Evolutionary conservation across 805 yeast genomes (phyloP).

Genomic region (Cyberlindnera maritima): DNA sequence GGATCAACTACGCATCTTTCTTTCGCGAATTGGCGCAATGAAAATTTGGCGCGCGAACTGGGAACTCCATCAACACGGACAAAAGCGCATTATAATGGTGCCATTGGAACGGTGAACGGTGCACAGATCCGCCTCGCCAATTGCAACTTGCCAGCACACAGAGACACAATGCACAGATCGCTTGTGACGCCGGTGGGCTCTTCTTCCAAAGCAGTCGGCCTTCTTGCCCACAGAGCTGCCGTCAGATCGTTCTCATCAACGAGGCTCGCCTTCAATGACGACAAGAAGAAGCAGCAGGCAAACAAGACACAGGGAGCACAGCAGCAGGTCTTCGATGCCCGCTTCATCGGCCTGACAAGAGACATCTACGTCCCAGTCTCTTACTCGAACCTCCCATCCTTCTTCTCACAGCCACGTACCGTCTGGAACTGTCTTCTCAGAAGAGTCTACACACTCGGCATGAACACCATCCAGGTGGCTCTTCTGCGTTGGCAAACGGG

Average conservation of each 20-base stretch:
- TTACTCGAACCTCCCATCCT: slow-evolving; percentile 41
- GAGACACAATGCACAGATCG: too few relatives aligned
- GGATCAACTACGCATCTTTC: too few relatives aligned
- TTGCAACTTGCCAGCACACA: too few relatives aligned
- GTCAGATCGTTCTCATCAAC: slow-evolving; percentile 9
- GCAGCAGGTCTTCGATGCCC: slow-evolving; percentile 34
- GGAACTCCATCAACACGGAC: too few relatives aligned
- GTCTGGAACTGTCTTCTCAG: slow-evolving; percentile 50
- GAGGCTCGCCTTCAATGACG: not conserved
- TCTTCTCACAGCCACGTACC: slow-evolving; percentile 39
- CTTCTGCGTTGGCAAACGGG: slow-evolving; percentile 67
- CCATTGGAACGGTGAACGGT: too few relatives aligned
- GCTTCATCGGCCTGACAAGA: slow-evolving; percentile 39
- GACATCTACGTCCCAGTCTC: slow-evolving; percentile 53
- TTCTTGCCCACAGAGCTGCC: not conserved
- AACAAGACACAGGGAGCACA: slow-evolving; percentile 17
- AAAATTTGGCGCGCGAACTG: too few relatives aligned
- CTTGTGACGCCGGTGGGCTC: not conserved
- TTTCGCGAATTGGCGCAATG: too few relatives aligned
- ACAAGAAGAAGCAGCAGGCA: too few relatives aligned
- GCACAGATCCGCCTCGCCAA: too few relatives aligned
- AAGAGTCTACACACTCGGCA: slow-evolving; percentile 58
- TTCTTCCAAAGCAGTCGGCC: not conserved
- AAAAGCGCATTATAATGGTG: too few relatives aligned
- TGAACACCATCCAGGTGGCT: slow-evolving; percentile 68